These are phyloP conservation scores for Vaccinium vitisidaea DNA, from an alignment of 148 eudicot species.

Conservation along the genomic window DNA sequence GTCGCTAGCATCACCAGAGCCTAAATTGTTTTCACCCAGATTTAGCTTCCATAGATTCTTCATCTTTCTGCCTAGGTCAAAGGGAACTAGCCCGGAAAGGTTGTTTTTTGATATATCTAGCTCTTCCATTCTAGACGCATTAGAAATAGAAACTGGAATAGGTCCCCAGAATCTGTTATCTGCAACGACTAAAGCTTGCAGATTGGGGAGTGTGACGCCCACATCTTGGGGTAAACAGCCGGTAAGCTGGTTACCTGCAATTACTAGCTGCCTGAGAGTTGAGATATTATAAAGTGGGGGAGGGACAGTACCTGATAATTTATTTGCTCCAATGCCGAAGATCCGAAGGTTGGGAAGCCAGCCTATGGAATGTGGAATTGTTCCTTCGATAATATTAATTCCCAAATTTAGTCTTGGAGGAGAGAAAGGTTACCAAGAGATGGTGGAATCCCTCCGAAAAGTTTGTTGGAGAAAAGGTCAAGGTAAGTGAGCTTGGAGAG, in stretches of 20 bases:
- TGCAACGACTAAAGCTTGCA: accelerated
- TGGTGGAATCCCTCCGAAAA: not conserved
- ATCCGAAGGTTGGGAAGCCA: not conserved
- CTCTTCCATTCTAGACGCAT: not conserved
- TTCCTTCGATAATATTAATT: not conserved
- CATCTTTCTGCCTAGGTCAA: not conserved
- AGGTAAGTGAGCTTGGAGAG: not conserved
- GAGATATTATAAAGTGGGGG: not conserved
- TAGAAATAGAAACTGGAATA: not conserved
- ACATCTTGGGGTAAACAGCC: too few species aligned
- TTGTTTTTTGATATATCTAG: not conserved
- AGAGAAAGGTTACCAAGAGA: not conserved
- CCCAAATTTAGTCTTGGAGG: not conserved
- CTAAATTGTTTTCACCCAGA: not conserved
- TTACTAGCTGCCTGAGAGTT: accelerated
- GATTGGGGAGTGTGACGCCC: not conserved
- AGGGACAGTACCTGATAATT: not conserved
- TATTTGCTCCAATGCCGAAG: not conserved
- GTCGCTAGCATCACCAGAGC: not conserved
- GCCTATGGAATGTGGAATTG: not conserved
- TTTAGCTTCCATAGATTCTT: not conserved
- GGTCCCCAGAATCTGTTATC: not conserved
- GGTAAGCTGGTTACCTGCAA: too few species aligned
- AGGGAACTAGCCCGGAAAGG: not conserved
- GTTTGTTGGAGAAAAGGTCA: not conserved